Percentiles rank a stretch among this genome's conserved stretches.
These are phyloP conservation scores for Leccinum boreale DNA, from an alignment of 768 basidiomycete species.

Conservation along the genomic window DNA sequence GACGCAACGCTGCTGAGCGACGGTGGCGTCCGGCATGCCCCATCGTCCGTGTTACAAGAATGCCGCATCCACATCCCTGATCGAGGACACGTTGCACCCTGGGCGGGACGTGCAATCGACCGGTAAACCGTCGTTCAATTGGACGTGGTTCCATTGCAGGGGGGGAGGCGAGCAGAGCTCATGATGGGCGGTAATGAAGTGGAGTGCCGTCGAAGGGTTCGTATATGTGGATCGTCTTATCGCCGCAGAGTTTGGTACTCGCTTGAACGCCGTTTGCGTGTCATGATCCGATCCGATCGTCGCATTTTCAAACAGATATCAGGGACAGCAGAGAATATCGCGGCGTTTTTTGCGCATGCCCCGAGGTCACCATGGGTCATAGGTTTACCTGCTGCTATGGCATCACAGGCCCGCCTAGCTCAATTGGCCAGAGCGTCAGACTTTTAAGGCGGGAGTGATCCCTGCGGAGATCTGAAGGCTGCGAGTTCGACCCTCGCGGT, in stretches of 20 bases:
- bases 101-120: not conserved
- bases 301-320: not conserved
- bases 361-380: not conserved
- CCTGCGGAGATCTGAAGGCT: constrained; percentile 63
- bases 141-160: constrained; percentile 8
- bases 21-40: constrained; percentile 3
- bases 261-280: constrained; percentile 6
- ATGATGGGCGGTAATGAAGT: constrained; percentile 22
- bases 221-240: constrained; percentile 6
- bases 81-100: constrained; percentile 4
- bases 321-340: not conserved
- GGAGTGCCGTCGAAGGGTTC: not conserved
- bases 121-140: not conserved
- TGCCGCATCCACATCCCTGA: constrained; percentile 9
- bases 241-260: not conserved
- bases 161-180: not conserved
- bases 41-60: constrained; percentile 3
- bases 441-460: constrained; percentile 35
- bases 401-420: constrained; percentile 49
- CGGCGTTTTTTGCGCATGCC: not conserved
- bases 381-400: not conserved
- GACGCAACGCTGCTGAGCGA: constrained; percentile 7
- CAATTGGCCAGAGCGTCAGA: constrained; percentile 64
- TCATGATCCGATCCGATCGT: not conserved
- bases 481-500: constrained; percentile 85